phyloP scores from a whole-genome alignment of 805 yeast genomes.

The Barnettozyma populi region DNA sequence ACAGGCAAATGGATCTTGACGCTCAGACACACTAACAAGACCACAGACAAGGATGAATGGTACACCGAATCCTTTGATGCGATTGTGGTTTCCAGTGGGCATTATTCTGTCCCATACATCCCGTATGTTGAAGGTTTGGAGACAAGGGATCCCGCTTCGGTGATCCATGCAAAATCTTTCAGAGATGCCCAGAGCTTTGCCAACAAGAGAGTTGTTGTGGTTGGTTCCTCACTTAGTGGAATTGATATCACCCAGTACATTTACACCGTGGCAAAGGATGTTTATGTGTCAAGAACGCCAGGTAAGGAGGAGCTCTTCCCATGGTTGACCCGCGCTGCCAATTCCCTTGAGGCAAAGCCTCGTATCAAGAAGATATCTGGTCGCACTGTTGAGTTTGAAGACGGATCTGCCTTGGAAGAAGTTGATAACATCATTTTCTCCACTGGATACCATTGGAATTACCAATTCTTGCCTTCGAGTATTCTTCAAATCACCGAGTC shows the following conservation, averaged over 20 bases:
- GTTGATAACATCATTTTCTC: conserved; percentile 34
- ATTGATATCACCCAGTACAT: conserved; percentile 39
- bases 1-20: conserved; percentile 35
- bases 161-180: conserved; percentile 47
- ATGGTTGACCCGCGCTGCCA: conserved; percentile 37
- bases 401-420: conserved; percentile 30
- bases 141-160: conserved; percentile 33
- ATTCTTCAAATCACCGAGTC: conserved; percentile 22
- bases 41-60: conserved; percentile 31
- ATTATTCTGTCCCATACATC: conserved; percentile 47
- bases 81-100: conserved; percentile 54
- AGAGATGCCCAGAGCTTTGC: conserved; percentile 35
- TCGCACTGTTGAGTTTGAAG: conserved; percentile 28
- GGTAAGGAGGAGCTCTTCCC: conserved; percentile 43
- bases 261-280: conserved; percentile 28
- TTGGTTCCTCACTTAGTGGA: conserved; percentile 39
- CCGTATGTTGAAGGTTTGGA: conserved; percentile 47
- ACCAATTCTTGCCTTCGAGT: conserved; percentile 29
- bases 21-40: conserved; percentile 18
- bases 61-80: conserved; percentile 46
- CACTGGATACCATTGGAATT: conserved; percentile 39
- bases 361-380: conserved; percentile 24
- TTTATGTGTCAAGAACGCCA: conserved; percentile 72
- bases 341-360: conserved; percentile 28
- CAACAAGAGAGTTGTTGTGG: conserved; percentile 35